A percentile compares a stretch with the other conserved stretches of the same genome.
These are phyloP conservation scores for Sugiyamaella marilandica DNA, from an alignment of 805 yeast genomes.

Conservation along the genomic window DNA sequence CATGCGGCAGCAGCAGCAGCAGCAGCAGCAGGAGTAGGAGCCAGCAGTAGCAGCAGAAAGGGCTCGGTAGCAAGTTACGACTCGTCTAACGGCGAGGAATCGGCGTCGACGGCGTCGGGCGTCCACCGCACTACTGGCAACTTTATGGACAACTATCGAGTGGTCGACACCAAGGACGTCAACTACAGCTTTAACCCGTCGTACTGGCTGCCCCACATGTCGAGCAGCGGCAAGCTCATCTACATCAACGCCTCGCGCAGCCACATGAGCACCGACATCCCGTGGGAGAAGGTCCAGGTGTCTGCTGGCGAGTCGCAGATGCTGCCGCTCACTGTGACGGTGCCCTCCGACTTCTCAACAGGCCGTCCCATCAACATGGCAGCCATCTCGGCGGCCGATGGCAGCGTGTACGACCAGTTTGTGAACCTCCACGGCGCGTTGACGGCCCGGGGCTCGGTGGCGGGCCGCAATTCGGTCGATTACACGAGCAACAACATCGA, in stretches of 20 bases:
- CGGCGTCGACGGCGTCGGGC: slow-evolving; percentile 9
- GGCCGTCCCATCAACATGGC: slow-evolving; percentile 2
- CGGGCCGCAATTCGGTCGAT: slow-evolving; percentile 2
- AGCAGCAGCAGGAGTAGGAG: no score
- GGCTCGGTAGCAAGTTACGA: slow-evolving; percentile 21
- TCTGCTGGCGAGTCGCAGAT: slow-evolving; percentile 3
- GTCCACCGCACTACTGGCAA: not conserved
- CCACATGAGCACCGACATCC: slow-evolving; percentile 17
- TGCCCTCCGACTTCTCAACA: slow-evolving; percentile 10
- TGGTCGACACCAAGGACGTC: slow-evolving; percentile 12
- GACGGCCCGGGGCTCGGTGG: not conserved
- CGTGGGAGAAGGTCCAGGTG: slow-evolving; percentile 19
- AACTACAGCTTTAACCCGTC: slow-evolving; percentile 16
- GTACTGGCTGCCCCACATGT: slow-evolving; percentile 35
- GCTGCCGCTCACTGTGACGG: slow-evolving; percentile 10
- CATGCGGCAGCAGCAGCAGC: no score
- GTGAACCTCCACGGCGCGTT: slow-evolving; percentile 5
- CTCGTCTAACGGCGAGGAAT: slow-evolving; percentile 16
- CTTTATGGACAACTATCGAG: slow-evolving; percentile 5
- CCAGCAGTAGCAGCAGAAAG: slow-evolving; percentile 9
- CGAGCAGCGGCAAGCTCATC: slow-evolving; percentile 20
- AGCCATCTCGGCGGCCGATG: slow-evolving; percentile 2
- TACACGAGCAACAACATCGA: slow-evolving; percentile 8
- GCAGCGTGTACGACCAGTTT: slow-evolving; percentile 5
- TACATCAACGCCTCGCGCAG: slow-evolving; percentile 19